Percentiles rank a stretch among this genome's conserved stretches.
Evolutionary conservation across 495 filamentous ascomycete genomes (phyloP).

Genomic region (Xylaria nigripes): DNA sequence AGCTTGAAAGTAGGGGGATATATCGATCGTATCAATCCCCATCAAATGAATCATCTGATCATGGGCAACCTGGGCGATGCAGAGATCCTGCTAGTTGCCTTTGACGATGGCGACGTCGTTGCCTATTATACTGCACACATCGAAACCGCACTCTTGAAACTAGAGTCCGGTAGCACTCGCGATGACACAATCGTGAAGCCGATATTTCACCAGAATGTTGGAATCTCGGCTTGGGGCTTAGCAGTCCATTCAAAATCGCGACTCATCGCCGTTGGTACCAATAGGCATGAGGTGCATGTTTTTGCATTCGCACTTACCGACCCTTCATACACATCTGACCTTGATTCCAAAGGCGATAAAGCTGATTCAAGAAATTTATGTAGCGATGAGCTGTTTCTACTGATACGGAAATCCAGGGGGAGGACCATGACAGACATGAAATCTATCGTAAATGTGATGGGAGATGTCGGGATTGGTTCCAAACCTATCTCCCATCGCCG

Average conservation of each 20-base stretch:
- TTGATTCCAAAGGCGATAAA: background rate
- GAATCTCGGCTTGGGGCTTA: slow-evolving; percentile 77
- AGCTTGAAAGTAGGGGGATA: slow-evolving; percentile 40
- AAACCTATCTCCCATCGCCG: background rate
- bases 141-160: slow-evolving; percentile 17
- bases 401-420: background rate
- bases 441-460: background rate
- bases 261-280: slow-evolving; percentile 74
- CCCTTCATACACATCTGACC: background rate
- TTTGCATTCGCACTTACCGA: slow-evolving; percentile 63
- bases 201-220: slow-evolving; percentile 71
- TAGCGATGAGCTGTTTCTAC: background rate
- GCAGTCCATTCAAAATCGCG: slow-evolving; percentile 72
- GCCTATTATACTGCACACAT: slow-evolving; percentile 60
- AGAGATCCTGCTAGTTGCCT: slow-evolving; percentile 68
- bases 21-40: slow-evolving; percentile 49
- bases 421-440: background rate
- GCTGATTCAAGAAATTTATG: too few species aligned
- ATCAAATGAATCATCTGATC: slow-evolving; percentile 71
- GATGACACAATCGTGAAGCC: slow-evolving; percentile 24
- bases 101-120: slow-evolving; percentile 84
- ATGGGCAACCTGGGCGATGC: slow-evolving; percentile 71
- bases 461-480: background rate
- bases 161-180: slow-evolving; percentile 4
- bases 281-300: slow-evolving; percentile 56